These are phyloP conservation scores for Colletotrichum orbiculare DNA, from an alignment of 2,329 filamentous ascomycete species.

Conservation along the genomic window DNA sequence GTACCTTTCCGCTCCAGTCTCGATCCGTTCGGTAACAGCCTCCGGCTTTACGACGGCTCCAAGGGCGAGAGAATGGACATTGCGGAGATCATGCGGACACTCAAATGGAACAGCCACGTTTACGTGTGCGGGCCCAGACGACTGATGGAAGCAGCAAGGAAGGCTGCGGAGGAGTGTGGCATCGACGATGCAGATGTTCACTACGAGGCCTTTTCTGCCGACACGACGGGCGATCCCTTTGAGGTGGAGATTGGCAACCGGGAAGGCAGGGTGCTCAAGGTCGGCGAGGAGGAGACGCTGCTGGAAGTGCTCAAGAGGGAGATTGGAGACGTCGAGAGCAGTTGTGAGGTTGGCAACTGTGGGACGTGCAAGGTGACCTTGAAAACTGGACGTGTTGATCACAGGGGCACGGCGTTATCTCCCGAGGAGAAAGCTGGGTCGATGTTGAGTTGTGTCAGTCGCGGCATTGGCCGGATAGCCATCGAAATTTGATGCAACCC, in stretches of 20 bases:
- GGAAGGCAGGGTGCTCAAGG: slow-evolving; percentile 53
- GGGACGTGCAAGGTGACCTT: slow-evolving; percentile 61
- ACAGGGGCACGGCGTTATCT: slow-evolving; percentile 59
- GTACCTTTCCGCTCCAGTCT: slow-evolving; percentile 65
- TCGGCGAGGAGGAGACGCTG: slow-evolving; percentile 60
- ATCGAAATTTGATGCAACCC: slow-evolving; percentile 55
- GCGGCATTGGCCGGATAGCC: slow-evolving; percentile 60
- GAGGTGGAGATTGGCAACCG: slow-evolving; percentile 62
- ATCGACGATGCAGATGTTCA: slow-evolving; percentile 65
- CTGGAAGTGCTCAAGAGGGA: slow-evolving; percentile 58
- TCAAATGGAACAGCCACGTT: slow-evolving; percentile 66
- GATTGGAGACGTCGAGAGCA: slow-evolving; percentile 57
- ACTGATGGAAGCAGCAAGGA: slow-evolving; percentile 64
- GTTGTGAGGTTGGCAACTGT: slow-evolving; percentile 66
- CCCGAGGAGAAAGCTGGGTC: slow-evolving; percentile 55
- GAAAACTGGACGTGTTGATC: slow-evolving; percentile 56
- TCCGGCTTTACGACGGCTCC: slow-evolving; percentile 64
- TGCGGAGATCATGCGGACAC: slow-evolving; percentile 52
- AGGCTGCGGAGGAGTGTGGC: slow-evolving; percentile 52
- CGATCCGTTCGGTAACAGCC: slow-evolving; percentile 51
- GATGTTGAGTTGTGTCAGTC: slow-evolving; percentile 65
- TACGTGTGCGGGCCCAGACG: slow-evolving; percentile 70
- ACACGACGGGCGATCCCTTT: slow-evolving; percentile 68
- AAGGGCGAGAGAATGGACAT: slow-evolving; percentile 65
- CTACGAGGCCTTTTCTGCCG: slow-evolving; percentile 68